Evolutionary conservation across 495 filamentous ascomycete genomes (phyloP).

Genomic region (Astrocystis sublimbata): DNA sequence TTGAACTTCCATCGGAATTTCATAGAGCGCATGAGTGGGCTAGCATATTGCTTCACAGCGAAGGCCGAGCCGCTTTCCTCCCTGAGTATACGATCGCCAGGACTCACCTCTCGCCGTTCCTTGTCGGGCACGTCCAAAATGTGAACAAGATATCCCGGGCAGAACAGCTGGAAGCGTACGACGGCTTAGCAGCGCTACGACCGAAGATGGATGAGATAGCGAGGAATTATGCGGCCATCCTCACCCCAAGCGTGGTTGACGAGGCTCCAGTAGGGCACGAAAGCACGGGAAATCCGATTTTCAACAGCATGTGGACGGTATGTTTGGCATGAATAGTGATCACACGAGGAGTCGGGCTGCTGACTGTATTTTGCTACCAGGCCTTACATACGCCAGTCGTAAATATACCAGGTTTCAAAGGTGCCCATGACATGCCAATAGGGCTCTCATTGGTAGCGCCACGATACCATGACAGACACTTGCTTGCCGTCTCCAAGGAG

Average conservation of each 20-base stretch:
- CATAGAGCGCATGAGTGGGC: constrained; percentile 44
- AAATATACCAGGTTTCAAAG: constrained; percentile 53
- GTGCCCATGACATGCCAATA: constrained; percentile 50
- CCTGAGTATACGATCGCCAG: constrained; percentile 47
- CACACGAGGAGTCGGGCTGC: neutral
- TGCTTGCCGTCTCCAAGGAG: constrained; percentile 43
- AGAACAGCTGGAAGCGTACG: constrained; percentile 45
- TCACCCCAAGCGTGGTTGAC: constrained; percentile 52
- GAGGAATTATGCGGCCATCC: constrained; percentile 45
- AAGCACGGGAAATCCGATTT: constrained; percentile 48
- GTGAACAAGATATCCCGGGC: constrained; percentile 34
- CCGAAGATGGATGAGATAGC: constrained; percentile 50
- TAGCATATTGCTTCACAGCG: constrained; percentile 37
- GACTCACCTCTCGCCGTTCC: constrained; percentile 36
- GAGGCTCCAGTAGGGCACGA: constrained; percentile 49
- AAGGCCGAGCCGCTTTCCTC: constrained; percentile 47
- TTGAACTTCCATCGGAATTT: constrained; percentile 50
- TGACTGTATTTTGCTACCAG: constrained; percentile 17
- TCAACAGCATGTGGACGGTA: constrained; percentile 39
- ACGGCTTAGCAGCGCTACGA: constrained; percentile 46
- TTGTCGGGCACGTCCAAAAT: constrained; percentile 50
- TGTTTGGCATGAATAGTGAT: neutral
- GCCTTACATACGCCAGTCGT: constrained; percentile 51
- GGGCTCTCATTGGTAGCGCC: constrained; percentile 48
- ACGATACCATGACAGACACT: constrained; percentile 47